Conservation (phyloP, 345 rosid genomes). For the Eutrema heterophyllum region DNA sequence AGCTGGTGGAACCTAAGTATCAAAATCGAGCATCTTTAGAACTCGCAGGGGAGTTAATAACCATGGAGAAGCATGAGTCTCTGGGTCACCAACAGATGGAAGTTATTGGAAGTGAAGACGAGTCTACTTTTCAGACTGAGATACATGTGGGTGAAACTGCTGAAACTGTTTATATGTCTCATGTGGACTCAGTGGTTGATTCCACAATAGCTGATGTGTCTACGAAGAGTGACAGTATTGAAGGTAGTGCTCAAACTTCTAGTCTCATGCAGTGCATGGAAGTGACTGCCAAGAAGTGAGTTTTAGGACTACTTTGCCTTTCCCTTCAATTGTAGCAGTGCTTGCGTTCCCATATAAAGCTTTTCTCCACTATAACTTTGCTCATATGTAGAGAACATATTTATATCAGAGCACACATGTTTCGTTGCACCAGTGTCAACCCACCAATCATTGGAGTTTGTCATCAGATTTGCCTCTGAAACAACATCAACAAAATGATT, state of each 20-base stretch:
- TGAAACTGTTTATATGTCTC: conserved; percentile 16
- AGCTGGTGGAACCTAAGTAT: background rate
- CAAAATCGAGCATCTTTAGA: conserved; percentile 3
- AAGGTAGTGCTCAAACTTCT: conserved; percentile 16
- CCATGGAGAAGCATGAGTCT: conserved; percentile 19
- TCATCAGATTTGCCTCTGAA: background rate
- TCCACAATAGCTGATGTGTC: conserved; percentile 16
- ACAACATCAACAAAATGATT: background rate
- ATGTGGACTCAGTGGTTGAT: conserved; percentile 22
- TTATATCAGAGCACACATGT: background rate
- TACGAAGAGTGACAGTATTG: conserved; percentile 20
- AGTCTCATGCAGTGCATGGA: conserved; percentile 28
- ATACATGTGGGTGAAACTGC: conserved; percentile 18
- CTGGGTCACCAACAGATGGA: conserved; percentile 22
- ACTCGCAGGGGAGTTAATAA: conserved; percentile 11
- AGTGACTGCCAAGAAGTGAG: conserved; percentile 24
- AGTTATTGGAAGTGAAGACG: conserved; percentile 22
- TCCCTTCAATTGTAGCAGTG: background rate
- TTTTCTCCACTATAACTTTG: background rate
- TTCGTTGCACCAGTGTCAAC: background rate
- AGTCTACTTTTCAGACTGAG: conserved; percentile 22
- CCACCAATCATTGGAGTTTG: background rate
- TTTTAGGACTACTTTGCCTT: background rate
- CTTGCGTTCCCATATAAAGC: background rate
- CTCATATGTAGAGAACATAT: background rate